Base-by-base conservation (phyloP, 2,329 filamentous ascomycete genomes). In the Penicillium capsulatum region DNA sequence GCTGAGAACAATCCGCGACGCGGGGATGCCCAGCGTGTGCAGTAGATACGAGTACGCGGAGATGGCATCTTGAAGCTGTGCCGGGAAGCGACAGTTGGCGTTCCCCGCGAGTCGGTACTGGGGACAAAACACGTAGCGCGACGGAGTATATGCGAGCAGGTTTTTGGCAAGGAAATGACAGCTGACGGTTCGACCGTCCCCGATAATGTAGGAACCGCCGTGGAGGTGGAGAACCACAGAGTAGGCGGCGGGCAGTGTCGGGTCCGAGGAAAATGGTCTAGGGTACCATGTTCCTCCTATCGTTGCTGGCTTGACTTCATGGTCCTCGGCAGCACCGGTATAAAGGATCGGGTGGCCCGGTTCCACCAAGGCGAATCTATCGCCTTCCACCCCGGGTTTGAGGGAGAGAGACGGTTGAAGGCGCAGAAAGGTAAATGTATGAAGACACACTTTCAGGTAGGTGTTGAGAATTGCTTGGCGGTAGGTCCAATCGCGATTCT, bases 31-130 rank as follows among this genome's bases (percentile, higher is more conserved):
- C 2, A 54, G 39, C 3, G 38, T 45, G 15, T 52, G 31, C 10
- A 54, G 31, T 6, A 56, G 35, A 14, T 56, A 53, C 11, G 36
- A 31, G 22, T 57, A 58, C 2, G 50, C 47, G 3, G 55, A 36
- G 31, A 58, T 42, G 4, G 36, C 47, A 28, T 58, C 54, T 42
- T 58, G 54, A 6, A 58, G 38, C 11, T 49, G 50, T 6, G 55
- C 55, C 2, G 55, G 55, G 27, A 57, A 55, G 7, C 44, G 49
- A 10, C 45, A 42, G 10, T 49, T 47, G 2, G 34, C 40, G n/a
- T 45, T 11, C 13, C 42, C 38, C 3, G 54, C 42, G 7, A 57
- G 42, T 44, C 55, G 44, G 38, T 57, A 58, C 16, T 56, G 51
- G 4, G 42, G 41, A 34, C 39, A 45, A 31, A 51, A 38, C 9